Evolutionary conservation across 108 stramenopile species (phyloP).

Genomic region (Pseudonitzschia delicatissima): DNA sequence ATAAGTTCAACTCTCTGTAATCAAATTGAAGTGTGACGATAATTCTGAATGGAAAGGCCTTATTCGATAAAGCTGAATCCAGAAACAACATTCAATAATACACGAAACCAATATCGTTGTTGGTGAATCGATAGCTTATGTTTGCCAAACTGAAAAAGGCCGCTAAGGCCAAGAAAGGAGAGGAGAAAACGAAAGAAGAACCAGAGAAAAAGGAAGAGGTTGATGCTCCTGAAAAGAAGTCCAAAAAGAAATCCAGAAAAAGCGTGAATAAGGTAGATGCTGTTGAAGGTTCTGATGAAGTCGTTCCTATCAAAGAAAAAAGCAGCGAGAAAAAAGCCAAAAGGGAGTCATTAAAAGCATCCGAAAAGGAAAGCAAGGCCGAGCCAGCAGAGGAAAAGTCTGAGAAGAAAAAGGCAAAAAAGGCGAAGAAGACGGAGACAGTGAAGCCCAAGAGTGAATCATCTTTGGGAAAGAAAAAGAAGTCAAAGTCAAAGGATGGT

Average conservation of each 20-base stretch:
- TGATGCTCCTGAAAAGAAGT: neutral
- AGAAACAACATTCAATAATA: too few relatives aligned
- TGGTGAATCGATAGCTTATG: too few relatives aligned
- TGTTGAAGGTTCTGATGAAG: neutral
- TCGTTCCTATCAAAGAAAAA: neutral
- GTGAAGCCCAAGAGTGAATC: too few relatives aligned
- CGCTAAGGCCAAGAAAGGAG: neutral
- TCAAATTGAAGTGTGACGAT: too few relatives aligned
- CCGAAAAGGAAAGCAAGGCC: neutral
- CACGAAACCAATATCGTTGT: conserved; percentile 9
- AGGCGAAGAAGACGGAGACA: neutral
- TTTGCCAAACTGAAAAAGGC: neutral
- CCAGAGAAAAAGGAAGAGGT: conserved; percentile 8
- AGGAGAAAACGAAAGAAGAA: conserved; percentile 8
- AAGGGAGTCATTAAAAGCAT: neutral
- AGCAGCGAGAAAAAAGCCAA: neutral
- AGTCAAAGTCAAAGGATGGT: too few relatives aligned
- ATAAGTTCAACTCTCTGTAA: too few relatives aligned
- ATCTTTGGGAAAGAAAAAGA: too few relatives aligned
- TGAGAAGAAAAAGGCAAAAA: neutral
- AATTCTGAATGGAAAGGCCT: too few relatives aligned
- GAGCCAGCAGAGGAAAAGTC: neutral
- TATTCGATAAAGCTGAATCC: too few relatives aligned
- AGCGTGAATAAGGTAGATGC: neutral
- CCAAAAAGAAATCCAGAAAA: neutral